Percentiles rank a stretch among this genome's conserved stretches.
Evolutionary conservation across 108 stramenopile genomes (phyloP).

Genomic region (Skeletonema marinoi): DNA sequence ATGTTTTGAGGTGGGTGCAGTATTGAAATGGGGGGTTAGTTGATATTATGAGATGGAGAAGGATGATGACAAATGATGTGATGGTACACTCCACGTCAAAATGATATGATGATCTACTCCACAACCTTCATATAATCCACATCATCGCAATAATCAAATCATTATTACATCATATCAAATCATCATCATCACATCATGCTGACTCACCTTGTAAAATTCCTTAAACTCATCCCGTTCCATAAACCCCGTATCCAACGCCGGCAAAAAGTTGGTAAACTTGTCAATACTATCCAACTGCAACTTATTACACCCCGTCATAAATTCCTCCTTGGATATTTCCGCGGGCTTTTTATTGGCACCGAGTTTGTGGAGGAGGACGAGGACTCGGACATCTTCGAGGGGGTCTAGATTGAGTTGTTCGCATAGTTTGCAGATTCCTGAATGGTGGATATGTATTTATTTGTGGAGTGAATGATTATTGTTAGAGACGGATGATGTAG

Average conservation of each 20-base stretch:
- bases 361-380: constrained; percentile 87
- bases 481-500: neutral
- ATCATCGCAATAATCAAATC: neutral
- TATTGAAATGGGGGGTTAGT: neutral
- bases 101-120: neutral
- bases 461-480: neutral
- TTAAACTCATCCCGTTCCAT: constrained; percentile 83
- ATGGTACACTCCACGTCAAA: neutral
- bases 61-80: neutral
- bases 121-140: neutral
- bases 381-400: constrained; percentile 78
- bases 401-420: constrained; percentile 85
- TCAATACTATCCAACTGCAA: constrained; percentile 64
- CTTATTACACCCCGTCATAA: constrained; percentile 63
- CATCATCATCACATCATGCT: neutral
- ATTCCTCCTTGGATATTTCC: constrained; percentile 80
- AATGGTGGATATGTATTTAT: too few species aligned
- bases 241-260: constrained; percentile 86
- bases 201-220: constrained; percentile 86
- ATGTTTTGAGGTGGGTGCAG: neutral
- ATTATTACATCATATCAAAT: neutral
- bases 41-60: constrained; percentile 7
- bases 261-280: constrained; percentile 66
- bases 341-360: constrained; percentile 83
- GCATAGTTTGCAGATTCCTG: constrained; percentile 75